These are phyloP conservation scores for Arxiozyma telluris DNA, from an alignment of 1,139 yeast species.

Conservation along the genomic window DNA sequence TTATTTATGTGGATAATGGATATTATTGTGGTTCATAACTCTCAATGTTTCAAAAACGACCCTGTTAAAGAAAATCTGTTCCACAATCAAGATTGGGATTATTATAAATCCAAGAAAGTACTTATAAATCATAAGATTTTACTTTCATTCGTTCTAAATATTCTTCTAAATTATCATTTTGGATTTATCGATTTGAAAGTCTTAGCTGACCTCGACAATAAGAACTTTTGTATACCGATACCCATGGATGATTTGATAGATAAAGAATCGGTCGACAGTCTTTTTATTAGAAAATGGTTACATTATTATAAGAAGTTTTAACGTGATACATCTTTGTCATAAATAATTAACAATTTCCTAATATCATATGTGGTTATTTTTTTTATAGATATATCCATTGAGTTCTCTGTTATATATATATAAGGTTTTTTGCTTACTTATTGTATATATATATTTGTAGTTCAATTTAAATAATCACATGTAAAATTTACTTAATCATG, in stretches of 20 bases:
- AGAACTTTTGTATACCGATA: conserved; percentile 21
- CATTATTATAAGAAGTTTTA: conserved; percentile 28
- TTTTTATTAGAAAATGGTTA: conserved; percentile 29
- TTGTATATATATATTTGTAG: too few species aligned
- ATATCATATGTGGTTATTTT: neutral
- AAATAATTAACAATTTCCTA: neutral
- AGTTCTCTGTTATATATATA: neutral
- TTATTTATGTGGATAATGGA: conserved; percentile 31
- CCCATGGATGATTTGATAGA: conserved; percentile 20
- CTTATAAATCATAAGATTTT: conserved; percentile 34
- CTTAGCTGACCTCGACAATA: conserved; percentile 21
- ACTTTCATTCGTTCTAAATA: conserved; percentile 32
- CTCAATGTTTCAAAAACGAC: conserved; percentile 20
- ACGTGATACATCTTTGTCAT: neutral
- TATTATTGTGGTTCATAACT: conserved; percentile 24
- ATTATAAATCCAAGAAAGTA: conserved; percentile 23
- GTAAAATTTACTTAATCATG: too few species aligned
- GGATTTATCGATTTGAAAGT: conserved; percentile 39
- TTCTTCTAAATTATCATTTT: conserved; percentile 40
- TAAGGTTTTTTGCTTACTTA: neutral
- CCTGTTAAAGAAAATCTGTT: conserved; percentile 15
- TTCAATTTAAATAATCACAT: too few species aligned
- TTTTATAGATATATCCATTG: neutral
- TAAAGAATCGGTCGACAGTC: conserved; percentile 14
- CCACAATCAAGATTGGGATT: conserved; percentile 22